Base-by-base conservation (phyloP, 164 flowering plant species). In the Chloranthus sessilifolius region DNA sequence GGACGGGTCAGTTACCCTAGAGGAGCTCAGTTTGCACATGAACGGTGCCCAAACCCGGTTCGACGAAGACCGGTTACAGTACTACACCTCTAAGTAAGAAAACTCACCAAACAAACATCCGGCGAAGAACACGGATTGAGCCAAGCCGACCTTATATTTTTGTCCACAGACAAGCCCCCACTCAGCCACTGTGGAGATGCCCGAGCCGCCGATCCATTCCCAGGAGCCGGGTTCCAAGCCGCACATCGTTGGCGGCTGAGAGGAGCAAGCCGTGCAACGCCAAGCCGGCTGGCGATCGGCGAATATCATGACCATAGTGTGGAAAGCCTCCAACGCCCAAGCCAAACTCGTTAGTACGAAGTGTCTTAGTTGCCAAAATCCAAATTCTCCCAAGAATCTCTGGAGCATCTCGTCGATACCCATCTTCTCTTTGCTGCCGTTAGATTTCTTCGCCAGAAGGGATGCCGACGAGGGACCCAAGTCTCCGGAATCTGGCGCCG, bases 291-390 rank as follows among this genome's bases (percentile, higher is more conserved):
- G 90, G 6, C 75, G 73, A 63, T 91, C 98, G 8, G 96, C 92
- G 59, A 91, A 91, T n/a, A 91, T 87, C 88, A 91, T 85, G 40
- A 87, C 95, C 98, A 91, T 91, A 34, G 95, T 78, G 58, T 87
- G 96, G 47, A 85, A 78, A 20, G 92, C 95, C 72, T 91, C 96
- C 2, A 91, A 71, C 0, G 85, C 84, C 96, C 95, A 91, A 0
- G 95, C 98, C 44, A 83, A 25, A 67, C 78, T 75, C 4, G 95
- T 81, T 5, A 91, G 60, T 1, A 91, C 70, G 25, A 91, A 88
- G 74, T 91, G 98, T 20, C 68, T 56, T 42, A 85, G 30, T 42
- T 91, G 98, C 95, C 95, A 87, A 40, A 21, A 7, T 46, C 98
- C 98, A 46, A 85, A 80, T 73, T 87, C 95, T 6, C 98, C 98